phyloP scores from a whole-genome alignment of 495 filamentous ascomycete species.

The Neurospora cerealis region DNA sequence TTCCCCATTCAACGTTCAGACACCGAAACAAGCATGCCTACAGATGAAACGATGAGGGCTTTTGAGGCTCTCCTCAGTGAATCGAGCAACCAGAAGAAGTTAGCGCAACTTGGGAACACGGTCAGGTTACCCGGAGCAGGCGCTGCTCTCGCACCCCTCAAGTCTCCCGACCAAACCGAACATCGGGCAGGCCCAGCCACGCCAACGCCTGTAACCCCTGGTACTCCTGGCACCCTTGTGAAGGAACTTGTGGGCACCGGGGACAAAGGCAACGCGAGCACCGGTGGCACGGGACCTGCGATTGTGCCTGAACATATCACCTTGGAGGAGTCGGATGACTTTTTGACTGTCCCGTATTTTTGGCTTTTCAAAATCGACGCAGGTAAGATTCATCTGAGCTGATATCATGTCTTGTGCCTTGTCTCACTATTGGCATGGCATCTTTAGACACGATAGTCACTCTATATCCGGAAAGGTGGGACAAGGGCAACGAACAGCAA shows the following conservation, averaged over 20 bases:
- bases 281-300: not conserved
- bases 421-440: too few relatives aligned
- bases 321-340: not conserved
- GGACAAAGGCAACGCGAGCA: not conserved
- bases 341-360: constrained; percentile 5
- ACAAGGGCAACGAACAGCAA: not conserved
- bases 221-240: not conserved
- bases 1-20: not conserved
- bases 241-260: not conserved
- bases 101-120: not conserved
- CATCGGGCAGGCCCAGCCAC: not conserved
- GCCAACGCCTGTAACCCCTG: not conserved
- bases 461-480: constrained; percentile 2
- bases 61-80: not conserved
- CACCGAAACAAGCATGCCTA: not conserved
- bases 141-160: not conserved
- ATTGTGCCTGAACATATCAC: not conserved
- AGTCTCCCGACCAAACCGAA: not conserved
- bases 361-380: constrained; percentile 7
- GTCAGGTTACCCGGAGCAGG: not conserved
- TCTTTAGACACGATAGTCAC: constrained; percentile 5
- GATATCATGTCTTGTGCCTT: too few relatives aligned
- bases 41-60: not conserved
- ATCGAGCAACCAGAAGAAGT: not conserved
- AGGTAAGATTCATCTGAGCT: not conserved